Evolutionary conservation across 2,329 filamentous ascomycete species (phyloP), one percentile per base, ranked within the genome.

Genomic region (Aspergillus quadricinctus): DNA sequence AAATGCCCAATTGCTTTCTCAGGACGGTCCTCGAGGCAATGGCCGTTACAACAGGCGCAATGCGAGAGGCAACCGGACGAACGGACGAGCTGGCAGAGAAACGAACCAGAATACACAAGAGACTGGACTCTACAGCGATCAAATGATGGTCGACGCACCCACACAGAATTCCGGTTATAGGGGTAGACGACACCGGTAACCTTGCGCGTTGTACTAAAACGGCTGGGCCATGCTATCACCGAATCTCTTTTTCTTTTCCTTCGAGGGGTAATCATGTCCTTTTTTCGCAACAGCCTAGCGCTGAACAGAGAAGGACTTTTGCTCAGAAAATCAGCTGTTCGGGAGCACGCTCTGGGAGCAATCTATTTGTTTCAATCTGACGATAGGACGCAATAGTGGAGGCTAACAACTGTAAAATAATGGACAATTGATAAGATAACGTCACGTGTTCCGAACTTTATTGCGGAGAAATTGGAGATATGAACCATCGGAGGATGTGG

Each of bases 141-240:
- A 72, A 56, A 75, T 76, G 72, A 71, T 75, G 69, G 64, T 72
- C 17, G 74, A 76, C 61, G 63, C 66, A n/a, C 70, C 72, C 11
- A 50, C 61, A 27, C 62, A 61, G 49, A 61, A 60, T n/a, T 60
- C 61, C 2, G 63, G 62, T 29, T 61, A 59, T 50, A 59, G 60
- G 29, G 57, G 64, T 21, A 62, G 58, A 55, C 52, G 63, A 31
- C 55, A 63, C 19, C 61, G 66, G 28, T 65, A 55, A 57, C 29
- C 10, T 21, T 4, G 19, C 28, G 23, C 21, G 5, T 45, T 23
- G 25, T 10, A n/a, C n/a, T 48, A 14, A 9, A 28, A 25, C 10
- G 11, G 31, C 21, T 45, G 37, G 52, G 35, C 40, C 21, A 14
- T n/a, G 23, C 37, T 29, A 31, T 31, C 11, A 31, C 29, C 11